Evolutionary conservation across 2,329 filamentous ascomycete genomes (phyloP).

Genomic region (Apiospora malaysiana): DNA sequence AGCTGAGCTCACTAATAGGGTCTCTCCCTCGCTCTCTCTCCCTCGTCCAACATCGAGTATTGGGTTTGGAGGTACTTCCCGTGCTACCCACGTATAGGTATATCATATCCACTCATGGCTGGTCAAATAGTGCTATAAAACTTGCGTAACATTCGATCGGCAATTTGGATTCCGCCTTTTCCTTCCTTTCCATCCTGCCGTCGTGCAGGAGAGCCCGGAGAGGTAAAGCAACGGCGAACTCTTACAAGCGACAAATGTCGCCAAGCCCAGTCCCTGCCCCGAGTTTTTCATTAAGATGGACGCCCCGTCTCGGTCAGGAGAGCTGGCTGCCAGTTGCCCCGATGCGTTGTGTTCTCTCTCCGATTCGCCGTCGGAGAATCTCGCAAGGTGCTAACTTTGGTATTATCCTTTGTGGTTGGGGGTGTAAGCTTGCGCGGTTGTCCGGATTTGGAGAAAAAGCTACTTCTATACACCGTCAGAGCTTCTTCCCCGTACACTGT

Average conservation of each 20-base stretch:
- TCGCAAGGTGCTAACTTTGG: conserved; percentile 1
- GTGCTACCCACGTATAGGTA: not conserved
- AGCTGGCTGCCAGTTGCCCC: not conserved
- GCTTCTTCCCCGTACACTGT: conserved; percentile 3
- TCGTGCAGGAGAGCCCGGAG: not conserved
- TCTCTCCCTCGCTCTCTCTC: not conserved
- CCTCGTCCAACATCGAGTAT: conserved; percentile 9
- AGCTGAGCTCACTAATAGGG: conserved; percentile 14
- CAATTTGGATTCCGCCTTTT: conserved; percentile 7
- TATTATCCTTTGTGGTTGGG: conserved; percentile 1
- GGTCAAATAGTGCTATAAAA: conserved; percentile 14
- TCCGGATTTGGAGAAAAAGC: conserved; percentile 5
- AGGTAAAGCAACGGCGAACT: not conserved
- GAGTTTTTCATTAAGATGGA: not conserved
- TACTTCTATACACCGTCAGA: conserved; percentile 7
- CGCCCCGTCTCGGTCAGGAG: not conserved
- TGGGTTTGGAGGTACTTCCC: conserved; percentile 2
- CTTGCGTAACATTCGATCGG: conserved; percentile 15
- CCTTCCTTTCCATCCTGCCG: conserved; percentile 9
- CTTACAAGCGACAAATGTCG: not conserved
- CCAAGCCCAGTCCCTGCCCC: not conserved
- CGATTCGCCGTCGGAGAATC: conserved; percentile 3
- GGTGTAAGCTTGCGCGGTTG: conserved; percentile 8
- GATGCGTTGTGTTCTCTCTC: not conserved
- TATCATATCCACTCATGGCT: conserved; percentile 12